Conservation (phyloP, 345 rosid genomes). For the rapeseed (Brassica napus) region DNA sequence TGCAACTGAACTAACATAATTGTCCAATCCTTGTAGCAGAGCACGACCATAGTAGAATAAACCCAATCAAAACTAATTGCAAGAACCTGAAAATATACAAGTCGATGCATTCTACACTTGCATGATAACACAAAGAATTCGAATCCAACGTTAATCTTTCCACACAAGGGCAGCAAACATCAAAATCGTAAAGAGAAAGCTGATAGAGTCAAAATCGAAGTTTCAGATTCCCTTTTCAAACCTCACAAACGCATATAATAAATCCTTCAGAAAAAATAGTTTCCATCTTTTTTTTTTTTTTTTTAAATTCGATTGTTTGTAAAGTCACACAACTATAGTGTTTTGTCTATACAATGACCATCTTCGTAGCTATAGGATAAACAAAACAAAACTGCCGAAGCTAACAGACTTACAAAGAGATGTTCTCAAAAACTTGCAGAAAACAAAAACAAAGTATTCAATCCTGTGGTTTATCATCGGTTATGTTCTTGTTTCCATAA, state of each 20-base stretch:
- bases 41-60: background rate
- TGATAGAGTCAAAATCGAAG: too few species aligned
- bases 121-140: too few species aligned
- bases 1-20: background rate
- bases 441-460: background rate
- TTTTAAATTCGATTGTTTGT: background rate
- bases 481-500: constrained; percentile 59
- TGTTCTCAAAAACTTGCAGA: constrained; percentile 12
- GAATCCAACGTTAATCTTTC: too few species aligned
- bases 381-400: constrained; percentile 28
- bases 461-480: constrained; percentile 34
- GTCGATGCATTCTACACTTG: background rate
- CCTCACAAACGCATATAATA: too few species aligned
- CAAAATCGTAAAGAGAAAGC: too few species aligned
- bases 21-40: too few species aligned
- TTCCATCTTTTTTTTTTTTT: too few species aligned
- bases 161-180: too few species aligned
- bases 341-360: constrained; percentile 28
- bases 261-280: too few species aligned
- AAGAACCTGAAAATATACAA: background rate
- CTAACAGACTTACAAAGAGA: constrained; percentile 22
- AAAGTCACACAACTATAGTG: constrained; percentile 31
- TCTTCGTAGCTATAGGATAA: constrained; percentile 2
- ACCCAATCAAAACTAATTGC: background rate
- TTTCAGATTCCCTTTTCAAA: too few species aligned